Conservation (phyloP, 1,284 basidiomycete species). For the Rhodotorula sp. region DNA sequence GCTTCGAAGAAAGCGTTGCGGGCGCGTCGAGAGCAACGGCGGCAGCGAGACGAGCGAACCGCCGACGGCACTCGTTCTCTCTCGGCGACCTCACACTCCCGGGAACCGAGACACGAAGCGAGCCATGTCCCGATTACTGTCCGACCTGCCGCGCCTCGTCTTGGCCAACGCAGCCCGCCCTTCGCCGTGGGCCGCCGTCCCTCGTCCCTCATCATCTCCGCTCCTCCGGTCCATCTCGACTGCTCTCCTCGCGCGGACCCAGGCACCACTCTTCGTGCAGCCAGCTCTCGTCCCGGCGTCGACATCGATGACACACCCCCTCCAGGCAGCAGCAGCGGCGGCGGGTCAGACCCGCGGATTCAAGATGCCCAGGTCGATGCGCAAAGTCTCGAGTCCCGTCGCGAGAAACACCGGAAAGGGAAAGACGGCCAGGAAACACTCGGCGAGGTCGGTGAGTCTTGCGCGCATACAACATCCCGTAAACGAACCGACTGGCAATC, state of each 20-base stretch:
- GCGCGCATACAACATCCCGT: neutral
- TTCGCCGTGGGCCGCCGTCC: neutral
- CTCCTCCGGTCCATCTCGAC: neutral
- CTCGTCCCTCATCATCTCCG: slow-evolving; percentile 8
- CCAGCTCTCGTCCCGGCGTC: no score
- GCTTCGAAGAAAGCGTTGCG: no score
- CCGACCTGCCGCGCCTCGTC: neutral
- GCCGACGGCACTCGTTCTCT: no score
- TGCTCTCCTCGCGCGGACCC: neutral
- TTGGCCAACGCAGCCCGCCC: neutral
- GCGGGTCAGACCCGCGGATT: slow-evolving; percentile 13
- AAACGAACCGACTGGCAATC: neutral
- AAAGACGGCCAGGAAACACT: slow-evolving; percentile 31
- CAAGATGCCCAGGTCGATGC: slow-evolving; percentile 31
- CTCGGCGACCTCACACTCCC: neutral
- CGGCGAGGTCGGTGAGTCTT: slow-evolving; percentile 6
- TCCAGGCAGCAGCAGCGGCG: neutral
- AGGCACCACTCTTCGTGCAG: neutral
- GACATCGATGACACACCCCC: no score
- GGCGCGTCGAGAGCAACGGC: no score
- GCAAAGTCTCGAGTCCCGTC: slow-evolving; percentile 20
- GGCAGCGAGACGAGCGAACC: no score
- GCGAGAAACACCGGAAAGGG: slow-evolving; percentile 19
- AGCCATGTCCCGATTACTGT: slow-evolving; percentile 3
- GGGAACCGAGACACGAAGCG: neutral